Conservation (phyloP, 805 yeast genomes). For the Myxozyma mucilagina region DNA sequence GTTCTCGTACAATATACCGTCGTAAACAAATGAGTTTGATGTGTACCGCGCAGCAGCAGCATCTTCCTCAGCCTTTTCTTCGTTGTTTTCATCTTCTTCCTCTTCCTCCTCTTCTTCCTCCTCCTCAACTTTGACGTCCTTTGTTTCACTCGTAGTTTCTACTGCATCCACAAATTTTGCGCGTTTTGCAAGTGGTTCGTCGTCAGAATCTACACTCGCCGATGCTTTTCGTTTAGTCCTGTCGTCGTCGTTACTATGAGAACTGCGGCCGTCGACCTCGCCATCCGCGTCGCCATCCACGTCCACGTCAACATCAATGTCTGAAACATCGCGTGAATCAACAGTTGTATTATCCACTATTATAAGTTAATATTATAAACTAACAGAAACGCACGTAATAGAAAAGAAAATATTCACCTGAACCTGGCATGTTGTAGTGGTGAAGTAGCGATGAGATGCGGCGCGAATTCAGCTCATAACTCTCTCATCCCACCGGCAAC, state of each 20-base stretch:
- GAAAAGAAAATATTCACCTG: not conserved
- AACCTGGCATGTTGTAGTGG: not conserved
- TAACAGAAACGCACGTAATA: not conserved
- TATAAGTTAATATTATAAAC: not conserved
- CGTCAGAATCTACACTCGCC: constrained; percentile 37
- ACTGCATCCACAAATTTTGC: constrained; percentile 19
- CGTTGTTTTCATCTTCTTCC: constrained; percentile 6
- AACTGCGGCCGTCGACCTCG: not conserved
- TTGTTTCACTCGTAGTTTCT: not conserved
- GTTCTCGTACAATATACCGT: constrained; percentile 77
- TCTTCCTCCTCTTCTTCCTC: constrained; percentile 38
- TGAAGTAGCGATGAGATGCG: not conserved
- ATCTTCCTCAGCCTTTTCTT: constrained; percentile 1
- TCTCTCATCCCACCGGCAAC: not conserved
- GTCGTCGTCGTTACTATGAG: not conserved
- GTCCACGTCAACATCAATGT: not conserved
- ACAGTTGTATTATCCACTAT: not conserved
- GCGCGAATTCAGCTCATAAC: not conserved
- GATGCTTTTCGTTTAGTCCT: constrained; percentile 10
- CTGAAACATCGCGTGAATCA: constrained; percentile 5
- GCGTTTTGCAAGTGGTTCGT: constrained; percentile 39
- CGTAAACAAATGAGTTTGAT: constrained; percentile 59
- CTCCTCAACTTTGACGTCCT: constrained; percentile 6
- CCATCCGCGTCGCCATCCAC: not conserved
- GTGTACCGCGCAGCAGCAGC: constrained; percentile 36